These are phyloP conservation scores for Brassica carinata DNA, from an alignment of 345 rosid species.

Conservation along the genomic window DNA sequence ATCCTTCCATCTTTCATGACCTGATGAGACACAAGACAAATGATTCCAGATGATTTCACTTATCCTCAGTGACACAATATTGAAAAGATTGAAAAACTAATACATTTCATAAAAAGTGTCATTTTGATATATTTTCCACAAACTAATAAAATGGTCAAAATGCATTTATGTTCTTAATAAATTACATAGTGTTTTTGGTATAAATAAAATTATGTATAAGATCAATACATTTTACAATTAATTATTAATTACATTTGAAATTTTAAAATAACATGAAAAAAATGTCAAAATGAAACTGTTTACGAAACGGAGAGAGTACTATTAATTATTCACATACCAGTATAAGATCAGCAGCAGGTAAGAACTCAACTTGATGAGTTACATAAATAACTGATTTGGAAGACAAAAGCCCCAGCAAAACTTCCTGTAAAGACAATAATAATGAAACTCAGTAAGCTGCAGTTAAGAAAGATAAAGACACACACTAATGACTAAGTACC, in stretches of 20 bases:
- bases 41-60: not conserved
- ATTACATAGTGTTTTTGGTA: no score
- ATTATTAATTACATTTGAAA: no score
- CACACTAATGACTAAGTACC: slow-evolving; percentile 38
- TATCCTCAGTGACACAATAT: not conserved
- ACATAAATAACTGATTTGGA: slow-evolving; percentile 75
- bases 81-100: slow-evolving; percentile 8
- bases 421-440: slow-evolving; percentile 51
- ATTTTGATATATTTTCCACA: not conserved
- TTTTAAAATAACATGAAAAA: no score
- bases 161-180: no score
- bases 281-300: no score
- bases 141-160: no score
- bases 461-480: not conserved
- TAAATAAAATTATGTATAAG: no score
- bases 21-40: slow-evolving; percentile 47
- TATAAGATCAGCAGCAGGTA: no score
- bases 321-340: no score
- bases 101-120: not conserved
- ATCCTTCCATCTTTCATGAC: slow-evolving; percentile 85
- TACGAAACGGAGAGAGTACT: no score
- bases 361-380: slow-evolving; percentile 86
- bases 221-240: no score
- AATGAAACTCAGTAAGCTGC: not conserved
- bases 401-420: slow-evolving; percentile 52